phyloP scores from a whole-genome alignment of 1,284 basidiomycete genomes.

The Leccinum colubrinum region DNA sequence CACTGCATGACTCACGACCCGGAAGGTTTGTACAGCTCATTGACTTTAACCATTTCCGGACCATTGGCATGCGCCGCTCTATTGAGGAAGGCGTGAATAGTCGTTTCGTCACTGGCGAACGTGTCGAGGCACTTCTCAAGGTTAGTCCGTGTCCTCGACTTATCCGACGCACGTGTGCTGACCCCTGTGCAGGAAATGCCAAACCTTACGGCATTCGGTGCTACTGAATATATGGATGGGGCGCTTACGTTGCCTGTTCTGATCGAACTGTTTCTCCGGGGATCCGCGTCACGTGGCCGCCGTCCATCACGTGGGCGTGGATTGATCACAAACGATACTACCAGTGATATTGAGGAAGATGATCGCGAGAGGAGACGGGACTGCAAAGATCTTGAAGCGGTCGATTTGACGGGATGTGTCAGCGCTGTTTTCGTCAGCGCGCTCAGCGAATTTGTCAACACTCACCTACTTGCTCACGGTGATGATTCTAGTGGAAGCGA shows the following conservation, averaged over 20 bases:
- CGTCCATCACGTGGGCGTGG: slow-evolving; percentile 69
- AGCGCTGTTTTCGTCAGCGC: slow-evolving; percentile 86
- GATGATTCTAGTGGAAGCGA: slow-evolving; percentile 47
- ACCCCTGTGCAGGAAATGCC: slow-evolving; percentile 68
- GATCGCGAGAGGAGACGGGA: slow-evolving; percentile 72
- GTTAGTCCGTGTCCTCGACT: slow-evolving; percentile 36
- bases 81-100: slow-evolving; percentile 87
- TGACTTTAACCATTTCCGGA: slow-evolving; percentile 92
- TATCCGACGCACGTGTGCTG: slow-evolving; percentile 13
- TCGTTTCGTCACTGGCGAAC: slow-evolving; percentile 90
- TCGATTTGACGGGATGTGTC: slow-evolving; percentile 95
- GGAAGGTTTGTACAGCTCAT: slow-evolving; percentile 77
- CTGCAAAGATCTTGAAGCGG: slow-evolving; percentile 81
- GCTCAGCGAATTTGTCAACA: slow-evolving; percentile 79
- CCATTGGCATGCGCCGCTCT: slow-evolving; percentile 91
- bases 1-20: slow-evolving; percentile 68
- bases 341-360: slow-evolving; percentile 59
- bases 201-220: slow-evolving; percentile 79
- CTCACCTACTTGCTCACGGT: slow-evolving; percentile 56
- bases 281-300: slow-evolving; percentile 62
- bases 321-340: slow-evolving; percentile 40
- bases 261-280: slow-evolving; percentile 85
- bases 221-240: slow-evolving; percentile 97
- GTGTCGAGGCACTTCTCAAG: slow-evolving; percentile 81
- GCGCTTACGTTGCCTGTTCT: slow-evolving; percentile 80